Evolutionary conservation across 164 flowering plant species (phyloP).

Genomic region (Dillenia turbinata): DNA sequence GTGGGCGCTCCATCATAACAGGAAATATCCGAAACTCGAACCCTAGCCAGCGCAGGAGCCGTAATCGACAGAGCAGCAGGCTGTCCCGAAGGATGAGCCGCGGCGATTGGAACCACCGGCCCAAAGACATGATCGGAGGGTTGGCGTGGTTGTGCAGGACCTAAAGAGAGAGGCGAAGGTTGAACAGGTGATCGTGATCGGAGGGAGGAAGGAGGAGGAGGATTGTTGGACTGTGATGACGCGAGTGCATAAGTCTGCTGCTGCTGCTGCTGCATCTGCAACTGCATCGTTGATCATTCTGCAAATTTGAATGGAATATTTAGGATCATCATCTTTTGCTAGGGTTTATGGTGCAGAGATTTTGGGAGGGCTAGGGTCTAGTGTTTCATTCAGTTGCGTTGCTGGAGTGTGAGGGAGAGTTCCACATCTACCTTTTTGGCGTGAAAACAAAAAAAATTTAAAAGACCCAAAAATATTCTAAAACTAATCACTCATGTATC

Average conservation of each 20-base stretch:
- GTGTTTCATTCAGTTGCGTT: no score
- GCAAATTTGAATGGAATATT: no score
- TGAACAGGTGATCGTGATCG: constrained; percentile 17
- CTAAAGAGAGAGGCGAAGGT: constrained; percentile 22
- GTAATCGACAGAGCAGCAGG: constrained; percentile 6
- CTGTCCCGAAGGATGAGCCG: constrained; percentile 26
- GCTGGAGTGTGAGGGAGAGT: no score
- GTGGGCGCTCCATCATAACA: constrained; percentile 79
- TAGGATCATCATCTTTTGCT: no score
- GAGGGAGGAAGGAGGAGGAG: constrained; percentile 19
- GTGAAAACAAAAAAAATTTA: no score
- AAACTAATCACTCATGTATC: no score
- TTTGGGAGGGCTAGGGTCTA: no score
- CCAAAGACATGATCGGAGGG: constrained; percentile 19
- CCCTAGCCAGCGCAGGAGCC: constrained; percentile 28
- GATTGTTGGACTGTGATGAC: constrained; percentile 13
- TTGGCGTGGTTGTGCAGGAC: constrained; percentile 9
- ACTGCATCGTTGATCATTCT: no score
- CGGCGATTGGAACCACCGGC: constrained; percentile 28
- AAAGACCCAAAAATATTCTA: no score
- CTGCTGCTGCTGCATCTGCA: no score
- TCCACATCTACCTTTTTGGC: no score
- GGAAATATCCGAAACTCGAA: constrained; percentile 59
- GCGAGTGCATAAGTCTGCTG: constrained; percentile 4
- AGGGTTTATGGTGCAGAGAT: no score